Percentiles rank a stretch among this genome's conserved stretches.
These are phyloP conservation scores for Barbarea vulgaris DNA, from an alignment of 345 rosid species.

Conservation along the genomic window DNA sequence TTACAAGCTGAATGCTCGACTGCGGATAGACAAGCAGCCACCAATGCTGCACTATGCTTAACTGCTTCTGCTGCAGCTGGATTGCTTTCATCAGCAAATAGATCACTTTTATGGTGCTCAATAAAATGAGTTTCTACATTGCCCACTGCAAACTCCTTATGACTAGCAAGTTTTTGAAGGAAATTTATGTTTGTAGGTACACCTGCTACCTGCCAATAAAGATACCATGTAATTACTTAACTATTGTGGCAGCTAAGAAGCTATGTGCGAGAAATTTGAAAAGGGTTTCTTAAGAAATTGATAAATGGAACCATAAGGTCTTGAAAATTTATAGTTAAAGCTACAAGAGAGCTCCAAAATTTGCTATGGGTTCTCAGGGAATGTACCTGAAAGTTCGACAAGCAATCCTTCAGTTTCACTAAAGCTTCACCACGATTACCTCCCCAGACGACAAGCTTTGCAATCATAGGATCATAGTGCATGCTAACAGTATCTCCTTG, in stretches of 20 bases:
- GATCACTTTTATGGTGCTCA: slow-evolving; percentile 71
- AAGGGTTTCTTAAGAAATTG: slow-evolving; percentile 1
- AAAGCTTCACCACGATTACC: slow-evolving; percentile 81
- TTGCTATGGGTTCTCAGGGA: slow-evolving; percentile 9
- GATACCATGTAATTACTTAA: slow-evolving; percentile 21
- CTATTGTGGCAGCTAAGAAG: neutral
- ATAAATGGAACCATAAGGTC: slow-evolving; percentile 11
- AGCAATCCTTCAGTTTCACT: slow-evolving; percentile 81
- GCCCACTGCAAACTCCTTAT: slow-evolving; percentile 73
- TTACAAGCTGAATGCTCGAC: slow-evolving; percentile 52
- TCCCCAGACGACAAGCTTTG: slow-evolving; percentile 95
- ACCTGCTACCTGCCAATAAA: slow-evolving; percentile 79
- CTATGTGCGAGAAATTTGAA: neutral
- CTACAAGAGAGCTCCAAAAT: slow-evolving; percentile 16
- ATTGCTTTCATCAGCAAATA: slow-evolving; percentile 65
- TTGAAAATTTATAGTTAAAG: neutral
- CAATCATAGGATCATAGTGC: slow-evolving; percentile 99
- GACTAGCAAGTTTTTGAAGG: slow-evolving; percentile 74
- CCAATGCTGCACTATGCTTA: slow-evolving; percentile 58
- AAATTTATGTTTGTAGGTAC: slow-evolving; percentile 90
- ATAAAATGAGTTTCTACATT: slow-evolving; percentile 95
- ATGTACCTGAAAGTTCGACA: slow-evolving; percentile 85
- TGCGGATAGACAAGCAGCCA: slow-evolving; percentile 77
- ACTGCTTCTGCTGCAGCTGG: slow-evolving; percentile 52
- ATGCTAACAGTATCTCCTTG: slow-evolving; percentile 93